Base-by-base conservation (phyloP, 805 yeast genomes). In the Nakazawaea ambrosiae region DNA sequence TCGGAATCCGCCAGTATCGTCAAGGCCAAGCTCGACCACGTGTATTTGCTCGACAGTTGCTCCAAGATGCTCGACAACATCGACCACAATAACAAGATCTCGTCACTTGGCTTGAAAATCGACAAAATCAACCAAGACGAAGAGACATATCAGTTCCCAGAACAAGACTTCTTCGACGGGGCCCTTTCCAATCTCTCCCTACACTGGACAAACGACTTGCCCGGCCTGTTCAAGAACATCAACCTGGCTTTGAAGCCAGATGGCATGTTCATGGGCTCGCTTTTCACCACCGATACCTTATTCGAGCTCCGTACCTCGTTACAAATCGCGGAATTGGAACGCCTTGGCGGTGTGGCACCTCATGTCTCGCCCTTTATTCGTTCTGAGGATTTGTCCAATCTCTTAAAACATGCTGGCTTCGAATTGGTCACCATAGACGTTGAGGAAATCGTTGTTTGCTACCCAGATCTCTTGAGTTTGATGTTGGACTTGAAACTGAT, bases 201-300 rank as follows among this genome's bases (percentile, higher is more conserved):
- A 52, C 95, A 86, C 55, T 86, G 95, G 95, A 76, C 83, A 41
- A 86, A 86, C 50, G 89, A 86, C 48, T 66, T 86, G n/a, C 95
- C 95, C 0, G 63, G 67, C 1, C 72, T 75, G 2, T 66, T 85
- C 36, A 55, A 58, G 14, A 67, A 73, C 42, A 68, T 85, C 46
- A 73, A 77, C 51, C 51, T 59, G 4, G 66, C 82, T 19, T 62
- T 86, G 26, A 74, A 73, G 42, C 90, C 90, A 2, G 94, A 86
- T 55, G 90, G 95, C 2, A 64, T 88, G 50, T 82, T 86, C 47
- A 68, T 86, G 67, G 94, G 84, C 2, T 73, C 87, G 17, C 71
- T 86, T 69, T 73, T 83, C 46, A 92, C 90, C 16, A 90, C 89
- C 9, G 95, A 86, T 51, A 81, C 94, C 2, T 57, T 86, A n/a